phyloP scores from a whole-genome alignment of 2,329 filamentous ascomycete species.

The Hymenoscyphus salicellus region DNA sequence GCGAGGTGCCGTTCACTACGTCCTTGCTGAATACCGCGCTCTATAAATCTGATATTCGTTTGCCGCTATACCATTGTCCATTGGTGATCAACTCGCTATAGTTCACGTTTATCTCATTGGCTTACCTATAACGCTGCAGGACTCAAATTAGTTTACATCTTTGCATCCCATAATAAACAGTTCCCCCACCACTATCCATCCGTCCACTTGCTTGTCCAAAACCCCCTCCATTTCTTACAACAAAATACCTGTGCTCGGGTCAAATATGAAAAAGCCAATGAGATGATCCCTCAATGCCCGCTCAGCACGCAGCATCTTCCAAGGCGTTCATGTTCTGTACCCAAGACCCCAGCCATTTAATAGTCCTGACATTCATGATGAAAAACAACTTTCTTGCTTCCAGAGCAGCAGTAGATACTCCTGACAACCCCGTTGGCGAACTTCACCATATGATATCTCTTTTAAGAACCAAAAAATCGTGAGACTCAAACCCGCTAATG shows the following conservation, averaged over 20 bases:
- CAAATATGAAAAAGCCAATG: neutral
- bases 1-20: neutral
- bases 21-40: neutral
- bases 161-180: neutral
- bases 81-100: no score
- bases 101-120: no score
- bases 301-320: slow-evolving; percentile 6
- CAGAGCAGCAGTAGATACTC: slow-evolving; percentile 13
- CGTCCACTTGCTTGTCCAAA: neutral
- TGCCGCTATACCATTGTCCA: no score
- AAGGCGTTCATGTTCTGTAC: slow-evolving; percentile 2
- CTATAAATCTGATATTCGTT: no score
- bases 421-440: slow-evolving; percentile 6
- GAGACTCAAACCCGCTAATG: neutral
- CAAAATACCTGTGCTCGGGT: neutral
- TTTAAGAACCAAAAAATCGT: slow-evolving; percentile 3
- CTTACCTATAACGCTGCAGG: no score
- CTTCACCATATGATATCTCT: neutral
- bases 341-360: slow-evolving; percentile 8
- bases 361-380: slow-evolving; percentile 13
- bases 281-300: slow-evolving; percentile 2
- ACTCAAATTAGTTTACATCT: slow-evolving; percentile 1
- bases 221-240: slow-evolving; percentile 7
- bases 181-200: neutral
- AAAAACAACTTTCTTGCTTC: slow-evolving; percentile 12